Evolutionary conservation across 768 basidiomycete genomes (phyloP), one percentile per base, ranked within the genome.

Genomic region (Grammothele lineata): DNA sequence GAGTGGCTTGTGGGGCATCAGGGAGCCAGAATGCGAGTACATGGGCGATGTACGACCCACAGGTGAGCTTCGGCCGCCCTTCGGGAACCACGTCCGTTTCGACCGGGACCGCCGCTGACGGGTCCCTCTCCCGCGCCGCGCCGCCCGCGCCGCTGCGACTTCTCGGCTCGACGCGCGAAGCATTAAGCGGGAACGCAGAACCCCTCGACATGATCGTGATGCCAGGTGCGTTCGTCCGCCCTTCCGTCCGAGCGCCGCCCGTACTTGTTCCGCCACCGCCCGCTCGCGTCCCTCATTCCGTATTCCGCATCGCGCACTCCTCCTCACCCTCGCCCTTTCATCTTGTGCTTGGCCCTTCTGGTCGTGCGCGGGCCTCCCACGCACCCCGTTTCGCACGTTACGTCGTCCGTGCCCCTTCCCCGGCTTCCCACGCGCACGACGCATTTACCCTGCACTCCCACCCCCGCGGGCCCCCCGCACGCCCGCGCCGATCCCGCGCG

Each of bases 1-100:
- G 0, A 65, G 58, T 32, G 86, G 86, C 1, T 57, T 73, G 24
- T 91, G 88, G 88, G 87, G 84, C 0, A 89, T 91, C 57, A 78
- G 74, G 52, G 85, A 91, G 55, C 87, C 87, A 0, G 67, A 64
- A 0, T 53, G 53, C 5, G 58, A 70, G 27, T 77, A 73, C 68
- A 55, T 69, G 43, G 75, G 69, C 12, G 45, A 58, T 15, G 63
- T 57, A n/a, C 73, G 87, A 37, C 61, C 62, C 46, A 77, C 69
- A 46, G 77, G 88, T 87, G 27, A 30, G 27, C n/a, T n/a, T n/a
- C 50, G 36, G 76, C 69, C 5, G 18, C 32, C 41, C 46, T 33
- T 17, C 45, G 40, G 32, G 35, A 23, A 19, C 27, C n/a, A 36
- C 35, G 25, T 35, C 39, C 43, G 43, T 30, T 43, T 35, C 47